Conservation (phyloP, 2,329 filamentous ascomycete genomes). For the Scolecobasidium constrictum region DNA sequence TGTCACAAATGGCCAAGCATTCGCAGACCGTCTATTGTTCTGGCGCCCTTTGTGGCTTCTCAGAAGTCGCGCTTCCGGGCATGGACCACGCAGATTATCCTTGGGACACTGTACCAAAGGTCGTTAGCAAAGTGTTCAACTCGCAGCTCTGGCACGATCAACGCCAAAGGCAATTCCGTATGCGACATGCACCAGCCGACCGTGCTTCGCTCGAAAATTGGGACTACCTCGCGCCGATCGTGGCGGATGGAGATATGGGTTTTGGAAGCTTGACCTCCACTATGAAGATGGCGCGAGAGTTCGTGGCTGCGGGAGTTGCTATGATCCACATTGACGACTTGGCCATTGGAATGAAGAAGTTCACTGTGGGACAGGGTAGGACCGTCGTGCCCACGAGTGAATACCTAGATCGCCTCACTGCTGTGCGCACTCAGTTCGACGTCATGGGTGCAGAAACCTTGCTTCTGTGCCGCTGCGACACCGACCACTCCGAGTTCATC, state of each 20-base stretch:
- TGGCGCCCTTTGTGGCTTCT: conserved; percentile 29
- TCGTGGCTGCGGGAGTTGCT: conserved; percentile 32
- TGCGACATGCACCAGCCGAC: conserved; percentile 20
- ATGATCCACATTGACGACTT: conserved; percentile 35
- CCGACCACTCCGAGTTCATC: conserved; percentile 28
- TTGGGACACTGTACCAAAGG: conserved; percentile 31
- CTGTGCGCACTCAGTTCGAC: conserved; percentile 29
- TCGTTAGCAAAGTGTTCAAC: conserved; percentile 30
- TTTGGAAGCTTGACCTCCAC: conserved; percentile 29
- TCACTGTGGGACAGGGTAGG: conserved; percentile 29
- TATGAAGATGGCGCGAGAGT: conserved; percentile 30
- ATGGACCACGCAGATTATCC: conserved; percentile 34
- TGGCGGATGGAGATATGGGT: conserved; percentile 34
- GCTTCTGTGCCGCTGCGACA: conserved; percentile 28
- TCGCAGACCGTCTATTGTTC: conserved; percentile 31
- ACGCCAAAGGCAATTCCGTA: conserved; percentile 27
- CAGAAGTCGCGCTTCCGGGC: conserved; percentile 25
- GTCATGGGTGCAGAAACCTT: conserved; percentile 30
- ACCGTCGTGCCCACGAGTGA: conserved; percentile 31
- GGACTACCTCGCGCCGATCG: conserved; percentile 30
- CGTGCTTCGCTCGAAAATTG: conserved; percentile 24
- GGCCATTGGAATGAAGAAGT: conserved; percentile 34
- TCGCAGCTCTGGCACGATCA: conserved; percentile 31
- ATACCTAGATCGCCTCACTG: conserved; percentile 25
- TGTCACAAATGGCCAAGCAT: conserved; percentile 28